Percentiles rank a stretch among this genome's conserved stretches.
phyloP scores from a whole-genome alignment of 345 rosid genomes.

The Eucalyptus camaldulensis region DNA sequence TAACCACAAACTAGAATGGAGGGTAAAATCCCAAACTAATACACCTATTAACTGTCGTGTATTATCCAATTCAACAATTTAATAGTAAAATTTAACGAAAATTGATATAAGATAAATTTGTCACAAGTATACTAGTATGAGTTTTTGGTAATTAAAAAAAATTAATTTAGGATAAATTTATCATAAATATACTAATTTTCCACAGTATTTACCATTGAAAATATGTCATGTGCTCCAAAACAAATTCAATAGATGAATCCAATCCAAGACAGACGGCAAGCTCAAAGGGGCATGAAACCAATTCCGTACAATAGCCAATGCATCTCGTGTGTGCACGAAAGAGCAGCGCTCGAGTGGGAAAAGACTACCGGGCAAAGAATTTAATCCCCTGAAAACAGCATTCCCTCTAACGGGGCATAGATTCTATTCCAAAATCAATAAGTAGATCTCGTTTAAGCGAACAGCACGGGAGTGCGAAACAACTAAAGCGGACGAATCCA shows the following conservation, averaged over 20 bases:
- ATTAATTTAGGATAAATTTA: rapidly evolving
- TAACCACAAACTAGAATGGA: no score
- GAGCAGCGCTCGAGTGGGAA: neutral
- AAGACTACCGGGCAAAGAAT: no score
- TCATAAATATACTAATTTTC: no score
- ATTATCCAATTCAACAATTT: rapidly evolving
- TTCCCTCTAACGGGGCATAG: no score
- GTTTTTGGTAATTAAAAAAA: no score
- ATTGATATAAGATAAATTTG: no score
- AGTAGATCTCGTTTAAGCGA: no score
- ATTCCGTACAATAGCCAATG: neutral
- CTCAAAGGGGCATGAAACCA: neutral
- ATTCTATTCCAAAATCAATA: no score
- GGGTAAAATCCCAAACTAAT: no score
- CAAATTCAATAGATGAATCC: neutral
- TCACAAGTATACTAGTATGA: rapidly evolving
- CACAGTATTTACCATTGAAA: rapidly evolving
- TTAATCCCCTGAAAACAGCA: no score
- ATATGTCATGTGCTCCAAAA: neutral
- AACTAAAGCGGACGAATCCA: no score
- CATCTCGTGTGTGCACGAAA: neutral
- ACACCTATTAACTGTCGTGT: rapidly evolving
- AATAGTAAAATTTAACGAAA: rapidly evolving
- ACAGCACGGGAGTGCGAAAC: no score
- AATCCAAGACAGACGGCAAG: neutral